A percentile compares a stretch with the other conserved stretches of the same genome.
These are phyloP conservation scores for Globisporangium carolinianum DNA, from an alignment of 352 stramenopile species.

Conservation along the genomic window DNA sequence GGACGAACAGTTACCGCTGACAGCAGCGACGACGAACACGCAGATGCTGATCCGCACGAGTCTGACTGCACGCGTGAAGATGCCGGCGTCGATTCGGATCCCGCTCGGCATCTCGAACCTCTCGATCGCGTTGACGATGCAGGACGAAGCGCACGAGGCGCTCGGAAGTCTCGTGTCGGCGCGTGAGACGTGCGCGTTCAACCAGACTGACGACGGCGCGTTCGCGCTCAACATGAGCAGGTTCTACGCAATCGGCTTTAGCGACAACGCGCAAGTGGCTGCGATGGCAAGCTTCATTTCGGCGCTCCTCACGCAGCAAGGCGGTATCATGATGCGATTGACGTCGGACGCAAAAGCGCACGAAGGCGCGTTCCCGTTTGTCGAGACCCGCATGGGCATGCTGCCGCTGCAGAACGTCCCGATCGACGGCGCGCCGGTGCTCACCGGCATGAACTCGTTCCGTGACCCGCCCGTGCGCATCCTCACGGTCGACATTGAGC, in stretches of 20 bases:
- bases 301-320: slow-evolving; percentile 48
- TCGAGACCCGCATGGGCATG: slow-evolving; percentile 71
- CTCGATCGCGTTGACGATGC: slow-evolving; percentile 47
- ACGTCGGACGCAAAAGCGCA: slow-evolving; percentile 20
- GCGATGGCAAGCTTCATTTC: slow-evolving; percentile 56
- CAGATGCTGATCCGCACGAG: slow-evolving; percentile 64
- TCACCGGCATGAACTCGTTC: slow-evolving; percentile 73
- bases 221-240: slow-evolving; percentile 73
- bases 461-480: slow-evolving; percentile 50
- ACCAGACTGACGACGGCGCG: slow-evolving; percentile 38
- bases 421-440: slow-evolving; percentile 36
- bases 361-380: slow-evolving; percentile 59
- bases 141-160: slow-evolving; percentile 22
- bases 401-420: slow-evolving; percentile 55
- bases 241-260: slow-evolving; percentile 59
- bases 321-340: slow-evolving; percentile 54
- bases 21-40: slow-evolving; percentile 38
- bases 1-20: slow-evolving; percentile 1
- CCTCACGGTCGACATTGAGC: slow-evolving; percentile 55
- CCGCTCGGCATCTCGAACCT: slow-evolving; percentile 58
- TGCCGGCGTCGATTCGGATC: slow-evolving; percentile 65
- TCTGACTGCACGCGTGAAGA: slow-evolving; percentile 57
- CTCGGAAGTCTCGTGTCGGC: slow-evolving; percentile 49
- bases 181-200: slow-evolving; percentile 56
- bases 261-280: slow-evolving; percentile 20